These are phyloP conservation scores for Daldinia caldariorum DNA, from an alignment of 495 filamentous ascomycete genomes.

Conservation along the genomic window DNA sequence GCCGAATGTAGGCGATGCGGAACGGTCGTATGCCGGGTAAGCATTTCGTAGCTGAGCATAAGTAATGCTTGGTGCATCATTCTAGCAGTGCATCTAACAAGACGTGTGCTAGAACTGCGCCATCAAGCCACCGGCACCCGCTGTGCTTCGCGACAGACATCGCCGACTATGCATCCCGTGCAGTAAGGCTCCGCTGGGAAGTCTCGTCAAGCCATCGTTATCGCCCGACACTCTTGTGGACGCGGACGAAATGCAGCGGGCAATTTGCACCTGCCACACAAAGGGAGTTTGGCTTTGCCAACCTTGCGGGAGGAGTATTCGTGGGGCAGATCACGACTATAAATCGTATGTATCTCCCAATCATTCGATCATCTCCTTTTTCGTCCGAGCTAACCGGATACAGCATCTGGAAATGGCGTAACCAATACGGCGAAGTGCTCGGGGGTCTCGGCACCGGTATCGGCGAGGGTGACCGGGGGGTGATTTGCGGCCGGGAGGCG, in stretches of 20 bases:
- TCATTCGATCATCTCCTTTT: neutral
- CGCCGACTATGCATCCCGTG: conserved; percentile 82
- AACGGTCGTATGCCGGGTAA: conserved; percentile 79
- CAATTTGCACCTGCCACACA: conserved; percentile 73
- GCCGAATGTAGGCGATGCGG: conserved; percentile 80
- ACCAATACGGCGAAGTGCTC: conserved; percentile 80
- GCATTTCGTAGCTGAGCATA: conserved; percentile 27
- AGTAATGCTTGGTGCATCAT: conserved; percentile 1
- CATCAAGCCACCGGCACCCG: conserved; percentile 73
- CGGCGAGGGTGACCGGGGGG: conserved; percentile 85
- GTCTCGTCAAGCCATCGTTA: conserved; percentile 51
- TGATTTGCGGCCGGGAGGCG: conserved; percentile 78
- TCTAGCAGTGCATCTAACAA: conserved; percentile 3
- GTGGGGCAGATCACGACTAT: conserved; percentile 77
- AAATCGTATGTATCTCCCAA: conserved; percentile 51
- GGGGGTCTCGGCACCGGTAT: conserved; percentile 87
- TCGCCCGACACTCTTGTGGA: conserved; percentile 43
- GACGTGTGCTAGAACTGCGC: conserved; percentile 76
- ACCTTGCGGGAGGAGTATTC: conserved; percentile 75
- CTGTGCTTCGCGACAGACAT: conserved; percentile 71
- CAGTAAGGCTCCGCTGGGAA: conserved; percentile 68
- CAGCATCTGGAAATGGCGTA: conserved; percentile 88
- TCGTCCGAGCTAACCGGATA: conserved; percentile 13
- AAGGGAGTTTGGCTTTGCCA: conserved; percentile 81
- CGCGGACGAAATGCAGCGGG: conserved; percentile 60